Evolutionary conservation across 2,329 filamentous ascomycete genomes (phyloP), one percentile per base, ranked within the genome.

Genomic region (Cladosporium sp.): DNA sequence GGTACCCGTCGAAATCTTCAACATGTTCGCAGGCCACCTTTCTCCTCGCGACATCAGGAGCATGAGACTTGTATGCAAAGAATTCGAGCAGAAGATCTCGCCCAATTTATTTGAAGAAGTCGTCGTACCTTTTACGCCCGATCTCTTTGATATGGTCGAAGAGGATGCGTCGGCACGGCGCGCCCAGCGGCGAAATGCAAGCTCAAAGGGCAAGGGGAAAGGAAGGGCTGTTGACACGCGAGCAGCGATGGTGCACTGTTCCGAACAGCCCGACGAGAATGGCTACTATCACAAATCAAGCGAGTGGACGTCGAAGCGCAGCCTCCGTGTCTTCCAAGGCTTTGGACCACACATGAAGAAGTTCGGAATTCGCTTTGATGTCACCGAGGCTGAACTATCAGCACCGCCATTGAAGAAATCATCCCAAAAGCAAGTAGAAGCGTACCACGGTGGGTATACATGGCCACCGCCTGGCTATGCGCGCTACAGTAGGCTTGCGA

Each of bases 301-400:
- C 39, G 55, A 64, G 4, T 59, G 63, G 20, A 32, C 22, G 7
- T 13, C 37, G 15, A 34, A 29, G 8, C 80, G 80, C 54, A 81
- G 82, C 29, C 77, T 84, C 61, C 73, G 79, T 53, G 77, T 85
- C 27, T 84, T 85, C 57, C 68, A 80, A 56, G 75, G 76, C 13
- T 84, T 85, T 64, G 81, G 80, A 9, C 68, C 70, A 24, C 76
- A 81, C 49, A 84, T 88, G 50, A 70, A 72, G 22, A 77, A 76
- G 47, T 86, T 85, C 59, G 85, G 82, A 4, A 78, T 89, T 62
- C 82, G 82, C 19, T 82, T 88, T 54, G 84, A 88, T 59, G 74
- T 87, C n/a, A 77, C 80, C 50, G 80, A 85, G 56, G 54, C 68
- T 18, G 68, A 70, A 5, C 66, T 78, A 4, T 61, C 67, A 3